Percentiles rank a stretch among this genome's conserved stretches.
Evolutionary conservation across 768 basidiomycete species (phyloP).

Genomic region (Leccinum truebloodii): DNA sequence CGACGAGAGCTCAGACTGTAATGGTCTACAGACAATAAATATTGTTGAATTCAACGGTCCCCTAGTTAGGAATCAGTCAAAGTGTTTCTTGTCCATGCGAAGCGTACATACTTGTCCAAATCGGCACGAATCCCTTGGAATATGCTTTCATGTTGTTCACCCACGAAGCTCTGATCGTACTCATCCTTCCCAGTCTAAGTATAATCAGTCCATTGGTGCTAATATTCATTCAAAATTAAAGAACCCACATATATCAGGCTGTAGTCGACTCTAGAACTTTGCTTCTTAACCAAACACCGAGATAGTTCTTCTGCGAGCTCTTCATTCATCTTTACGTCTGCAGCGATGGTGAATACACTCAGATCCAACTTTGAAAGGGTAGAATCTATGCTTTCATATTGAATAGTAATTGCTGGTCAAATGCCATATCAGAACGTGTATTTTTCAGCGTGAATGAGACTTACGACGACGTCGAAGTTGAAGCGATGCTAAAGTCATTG

Average conservation of each 20-base stretch:
- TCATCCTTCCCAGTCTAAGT: constrained; percentile 9
- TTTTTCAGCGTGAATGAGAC: background rate
- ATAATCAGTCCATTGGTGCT: background rate
- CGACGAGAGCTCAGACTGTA: too few relatives aligned
- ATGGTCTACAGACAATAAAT: constrained; percentile 63
- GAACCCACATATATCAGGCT: constrained; percentile 11
- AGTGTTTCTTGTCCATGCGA: background rate
- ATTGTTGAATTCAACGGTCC: constrained; percentile 62
- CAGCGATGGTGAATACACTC: constrained; percentile 24
- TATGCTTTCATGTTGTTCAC: background rate
- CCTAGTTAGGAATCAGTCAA: constrained; percentile 35
- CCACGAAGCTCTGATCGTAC: background rate
- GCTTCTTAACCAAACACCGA: constrained; percentile 2
- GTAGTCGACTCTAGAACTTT: background rate
- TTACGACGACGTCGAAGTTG: constrained; percentile 42
- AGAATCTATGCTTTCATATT: background rate
- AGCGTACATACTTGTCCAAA: constrained; percentile 12
- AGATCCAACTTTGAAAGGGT: constrained; percentile 36
- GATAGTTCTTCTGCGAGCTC: background rate
- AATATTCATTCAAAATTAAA: background rate
- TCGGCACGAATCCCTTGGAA: constrained; percentile 14
- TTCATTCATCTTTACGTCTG: background rate
- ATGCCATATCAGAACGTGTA: too few relatives aligned
- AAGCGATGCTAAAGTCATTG: constrained; percentile 51
- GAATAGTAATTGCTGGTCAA: too few relatives aligned